A percentile compares a stretch with the other conserved stretches of the same genome.
Conservation (phyloP, 495 filamentous ascomycete genomes). For the Hypoxylon fuscum region DNA sequence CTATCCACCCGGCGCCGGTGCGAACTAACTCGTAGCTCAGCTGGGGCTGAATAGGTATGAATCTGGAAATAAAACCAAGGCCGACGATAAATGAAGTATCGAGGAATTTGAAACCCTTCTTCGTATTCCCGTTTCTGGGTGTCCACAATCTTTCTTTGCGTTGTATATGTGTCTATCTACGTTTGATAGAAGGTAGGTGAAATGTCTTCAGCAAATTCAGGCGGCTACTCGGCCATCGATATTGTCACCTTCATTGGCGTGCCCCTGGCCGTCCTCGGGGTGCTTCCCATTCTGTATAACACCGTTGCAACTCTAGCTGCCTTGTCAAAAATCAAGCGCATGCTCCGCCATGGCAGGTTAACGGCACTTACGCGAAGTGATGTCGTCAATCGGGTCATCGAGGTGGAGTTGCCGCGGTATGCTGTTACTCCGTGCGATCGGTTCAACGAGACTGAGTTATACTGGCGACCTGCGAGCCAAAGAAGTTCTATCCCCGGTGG, state of each 20-base stretch:
- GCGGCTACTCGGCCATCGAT: conserved; percentile 46
- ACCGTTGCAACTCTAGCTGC: conserved; percentile 61
- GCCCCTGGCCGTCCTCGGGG: conserved; percentile 71
- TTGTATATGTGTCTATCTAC: neutral
- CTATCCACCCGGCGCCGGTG: conserved; percentile 7
- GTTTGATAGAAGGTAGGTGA: neutral
- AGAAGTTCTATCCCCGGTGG: conserved; percentile 65
- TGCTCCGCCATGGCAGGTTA: conserved; percentile 61
- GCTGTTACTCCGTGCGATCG: conserved; percentile 68
- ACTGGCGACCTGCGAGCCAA: conserved; percentile 62
- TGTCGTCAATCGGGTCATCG: conserved; percentile 70
- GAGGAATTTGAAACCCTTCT: neutral
- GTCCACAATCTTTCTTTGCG: neutral
- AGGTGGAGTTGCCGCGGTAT: conserved; percentile 71
- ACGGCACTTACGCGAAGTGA: conserved; percentile 67
- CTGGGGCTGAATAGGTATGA: conserved; percentile 35
- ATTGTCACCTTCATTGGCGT: conserved; percentile 67
- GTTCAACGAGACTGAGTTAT: conserved; percentile 57
- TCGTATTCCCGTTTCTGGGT: neutral
- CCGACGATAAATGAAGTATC: neutral
- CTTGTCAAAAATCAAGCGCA: conserved; percentile 64
- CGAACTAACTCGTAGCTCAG: conserved; percentile 19
- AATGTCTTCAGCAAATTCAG: conserved; percentile 34
- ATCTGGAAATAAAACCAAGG: neutral
- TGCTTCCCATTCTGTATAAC: conserved; percentile 73